Evolutionary conservation across 2,329 filamentous ascomycete species (phyloP).

Genomic region (Scopulariopsis brevicaulis): DNA sequence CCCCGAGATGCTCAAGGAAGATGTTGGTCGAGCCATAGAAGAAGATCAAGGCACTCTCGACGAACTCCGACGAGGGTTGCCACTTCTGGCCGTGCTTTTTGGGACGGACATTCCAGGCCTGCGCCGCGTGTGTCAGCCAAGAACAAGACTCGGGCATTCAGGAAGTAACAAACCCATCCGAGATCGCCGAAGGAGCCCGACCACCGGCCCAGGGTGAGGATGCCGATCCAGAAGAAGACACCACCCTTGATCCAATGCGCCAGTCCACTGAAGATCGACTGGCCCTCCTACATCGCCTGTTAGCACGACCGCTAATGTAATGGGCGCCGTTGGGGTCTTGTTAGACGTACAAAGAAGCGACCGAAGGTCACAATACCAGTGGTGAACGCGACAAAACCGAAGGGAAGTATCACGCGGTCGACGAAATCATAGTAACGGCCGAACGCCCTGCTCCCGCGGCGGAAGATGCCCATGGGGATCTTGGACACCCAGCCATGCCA

Average conservation of each 20-base stretch:
- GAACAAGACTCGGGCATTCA: conserved; percentile 9
- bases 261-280: conserved; percentile 66
- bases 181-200: conserved; percentile 81
- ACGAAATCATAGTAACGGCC: conserved; percentile 50
- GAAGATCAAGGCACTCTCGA: conserved; percentile 83
- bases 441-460: conserved; percentile 38
- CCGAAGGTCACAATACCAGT: conserved; percentile 68
- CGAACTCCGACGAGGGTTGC: conserved; percentile 76
- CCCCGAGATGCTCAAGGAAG: conserved; percentile 79
- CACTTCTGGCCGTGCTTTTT: conserved; percentile 42
- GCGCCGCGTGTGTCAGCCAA: neutral
- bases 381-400: conserved; percentile 63
- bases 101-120: conserved; percentile 82
- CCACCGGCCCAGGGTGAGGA: conserved; percentile 81
- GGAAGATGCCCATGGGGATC: conserved; percentile 8
- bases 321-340: neutral
- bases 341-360: conserved; percentile 68
- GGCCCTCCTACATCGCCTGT: conserved; percentile 41
- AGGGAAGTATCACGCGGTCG: conserved; percentile 65
- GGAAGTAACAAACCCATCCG: conserved; percentile 53
- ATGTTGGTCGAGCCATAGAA: conserved; percentile 83
- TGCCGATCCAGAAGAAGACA: conserved; percentile 88
- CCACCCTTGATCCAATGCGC: conserved; percentile 93
- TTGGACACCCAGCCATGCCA: conserved; percentile 1
- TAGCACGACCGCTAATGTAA: neutral